These are phyloP conservation scores for Yamadazyma jaroonii DNA, from an alignment of 1,139 yeast genomes.

Conservation along the genomic window DNA sequence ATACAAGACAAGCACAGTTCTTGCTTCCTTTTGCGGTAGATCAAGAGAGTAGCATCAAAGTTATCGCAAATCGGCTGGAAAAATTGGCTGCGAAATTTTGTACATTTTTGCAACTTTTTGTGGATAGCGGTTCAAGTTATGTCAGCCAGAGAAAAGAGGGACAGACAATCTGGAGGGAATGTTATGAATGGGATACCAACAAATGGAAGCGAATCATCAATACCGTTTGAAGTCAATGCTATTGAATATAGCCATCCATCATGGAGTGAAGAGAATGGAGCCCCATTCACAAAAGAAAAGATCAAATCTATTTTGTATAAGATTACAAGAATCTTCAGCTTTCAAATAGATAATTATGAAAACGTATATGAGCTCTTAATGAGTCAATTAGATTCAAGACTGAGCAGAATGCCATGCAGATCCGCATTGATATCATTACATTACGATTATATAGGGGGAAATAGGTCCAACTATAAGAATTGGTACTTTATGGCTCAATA, in stretches of 20 bases:
- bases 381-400: slow-evolving; percentile 39
- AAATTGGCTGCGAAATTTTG: neutral
- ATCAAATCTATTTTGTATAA: slow-evolving; percentile 21
- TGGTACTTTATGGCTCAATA: slow-evolving; percentile 40
- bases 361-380: slow-evolving; percentile 41
- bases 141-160: no score
- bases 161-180: no score
- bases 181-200: no score
- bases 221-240: no score
- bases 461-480: slow-evolving; percentile 35
- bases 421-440: slow-evolving; percentile 36
- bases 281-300: slow-evolving; percentile 18
- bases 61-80: no score
- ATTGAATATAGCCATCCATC: no score
- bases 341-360: slow-evolving; percentile 33
- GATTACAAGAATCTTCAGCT: slow-evolving; percentile 26
- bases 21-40: no score
- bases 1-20: no score
- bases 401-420: slow-evolving; percentile 36
- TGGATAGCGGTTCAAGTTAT: neutral
- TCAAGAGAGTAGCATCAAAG: no score
- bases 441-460: slow-evolving; percentile 43
- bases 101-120: slow-evolving; percentile 1
- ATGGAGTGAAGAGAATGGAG: slow-evolving; percentile 37
- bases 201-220: no score